phyloP scores from a whole-genome alignment of 2,329 filamentous ascomycete genomes.

The Paecilomyces fulvus region DNA sequence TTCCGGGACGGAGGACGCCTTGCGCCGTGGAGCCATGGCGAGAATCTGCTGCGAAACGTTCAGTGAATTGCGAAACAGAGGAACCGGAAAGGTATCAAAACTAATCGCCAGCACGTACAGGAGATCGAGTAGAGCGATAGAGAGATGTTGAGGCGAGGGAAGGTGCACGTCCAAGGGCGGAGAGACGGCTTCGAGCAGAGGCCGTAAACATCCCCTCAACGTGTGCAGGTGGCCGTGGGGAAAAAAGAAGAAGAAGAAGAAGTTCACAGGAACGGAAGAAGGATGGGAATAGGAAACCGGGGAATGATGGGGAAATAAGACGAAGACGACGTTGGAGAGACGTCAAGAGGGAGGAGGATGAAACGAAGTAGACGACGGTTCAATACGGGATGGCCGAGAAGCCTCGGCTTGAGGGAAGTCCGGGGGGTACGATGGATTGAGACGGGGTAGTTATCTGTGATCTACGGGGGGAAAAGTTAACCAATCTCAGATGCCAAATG shows the following conservation, averaged over 20 bases:
- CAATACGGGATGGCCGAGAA: not conserved
- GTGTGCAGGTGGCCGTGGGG: conserved; percentile 3
- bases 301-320: conserved; percentile 4
- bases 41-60: conserved; percentile 19
- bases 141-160: conserved; percentile 20
- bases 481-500: too few relatives aligned
- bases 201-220: conserved; percentile 36
- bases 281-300: not conserved
- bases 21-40: conserved; percentile 33
- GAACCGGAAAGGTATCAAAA: not conserved
- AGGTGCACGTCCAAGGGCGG: conserved; percentile 31
- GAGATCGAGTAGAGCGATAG: conserved; percentile 22
- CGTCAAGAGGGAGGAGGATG: conserved; percentile 4
- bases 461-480: too few relatives aligned
- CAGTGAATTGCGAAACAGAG: conserved; percentile 4
- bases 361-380: not conserved
- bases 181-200: conserved; percentile 35
- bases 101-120: conserved; percentile 16
- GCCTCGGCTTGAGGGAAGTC: not conserved
- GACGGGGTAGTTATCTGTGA: too few relatives aligned
- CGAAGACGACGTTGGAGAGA: conserved; percentile 8
- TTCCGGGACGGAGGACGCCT: conserved; percentile 38
- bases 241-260: too few relatives aligned
- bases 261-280: not conserved
- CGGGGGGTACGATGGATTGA: not conserved